These are phyloP conservation scores for Tieghemiomyces parasiticus DNA, from an alignment of 192 early-diverging fungal species.

Conservation along the genomic window DNA sequence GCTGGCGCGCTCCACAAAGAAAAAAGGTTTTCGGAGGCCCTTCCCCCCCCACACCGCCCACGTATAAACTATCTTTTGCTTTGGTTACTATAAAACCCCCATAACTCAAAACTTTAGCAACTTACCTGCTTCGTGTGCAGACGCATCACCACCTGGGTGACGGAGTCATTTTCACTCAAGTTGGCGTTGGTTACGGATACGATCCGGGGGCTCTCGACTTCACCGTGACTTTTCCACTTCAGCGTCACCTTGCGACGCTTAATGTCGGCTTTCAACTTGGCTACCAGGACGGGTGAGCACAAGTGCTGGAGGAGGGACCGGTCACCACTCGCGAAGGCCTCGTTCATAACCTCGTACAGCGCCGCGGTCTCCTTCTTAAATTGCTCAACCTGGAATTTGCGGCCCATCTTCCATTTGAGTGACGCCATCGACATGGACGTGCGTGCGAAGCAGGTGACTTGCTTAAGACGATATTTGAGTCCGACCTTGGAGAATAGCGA, in stretches of 20 bases:
- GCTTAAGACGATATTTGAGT: not conserved
- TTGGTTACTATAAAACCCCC: not conserved
- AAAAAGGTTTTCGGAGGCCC: no score
- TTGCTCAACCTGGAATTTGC: not conserved
- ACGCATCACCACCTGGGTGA: not conserved
- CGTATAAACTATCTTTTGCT: no score
- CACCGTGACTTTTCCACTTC: not conserved
- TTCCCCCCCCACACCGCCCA: no score
- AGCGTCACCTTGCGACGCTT: not conserved
- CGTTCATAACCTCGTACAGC: constrained; percentile 7
- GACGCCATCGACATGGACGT: not conserved
- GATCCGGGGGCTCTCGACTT: not conserved
- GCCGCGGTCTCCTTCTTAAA: not conserved
- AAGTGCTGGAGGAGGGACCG: not conserved
- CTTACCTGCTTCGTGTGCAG: not conserved
- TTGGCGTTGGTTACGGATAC: not conserved
- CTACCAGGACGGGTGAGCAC: not conserved
- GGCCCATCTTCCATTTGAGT: not conserved
- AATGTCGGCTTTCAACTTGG: not conserved
- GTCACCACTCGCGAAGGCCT: not conserved
- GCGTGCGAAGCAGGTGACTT: not conserved
- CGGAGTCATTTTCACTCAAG: not conserved
- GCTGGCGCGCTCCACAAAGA: no score
- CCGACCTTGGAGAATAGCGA: not conserved
- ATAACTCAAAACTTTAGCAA: not conserved